A percentile compares a stretch with the other conserved stretches of the same genome.
Evolutionary conservation across 129 eudicot species (phyloP).

Genomic region (Cynara cardunculus): DNA sequence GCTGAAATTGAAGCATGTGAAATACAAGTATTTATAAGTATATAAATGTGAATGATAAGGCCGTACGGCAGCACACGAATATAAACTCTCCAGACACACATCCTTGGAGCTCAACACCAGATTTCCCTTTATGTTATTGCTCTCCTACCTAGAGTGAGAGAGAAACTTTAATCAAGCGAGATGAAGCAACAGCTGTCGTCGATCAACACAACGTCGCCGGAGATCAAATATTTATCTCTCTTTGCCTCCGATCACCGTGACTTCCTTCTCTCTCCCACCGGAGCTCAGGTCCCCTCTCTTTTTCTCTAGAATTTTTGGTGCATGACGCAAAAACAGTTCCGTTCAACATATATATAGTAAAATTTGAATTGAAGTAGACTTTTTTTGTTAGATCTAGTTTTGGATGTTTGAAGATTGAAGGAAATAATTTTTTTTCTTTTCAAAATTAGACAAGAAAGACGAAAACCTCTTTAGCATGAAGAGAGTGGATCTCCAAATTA

Average conservation of each 20-base stretch:
- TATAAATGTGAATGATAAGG: neutral
- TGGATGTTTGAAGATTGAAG: neutral
- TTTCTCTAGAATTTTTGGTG: neutral
- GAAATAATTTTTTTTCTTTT: neutral
- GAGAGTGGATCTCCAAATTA: neutral
- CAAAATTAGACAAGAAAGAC: neutral
- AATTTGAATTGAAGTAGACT: neutral
- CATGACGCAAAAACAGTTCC: neutral
- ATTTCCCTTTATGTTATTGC: slow-evolving; percentile 7
- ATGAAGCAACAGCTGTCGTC: slow-evolving; percentile 20
- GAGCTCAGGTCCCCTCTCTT: slow-evolving; percentile 44
- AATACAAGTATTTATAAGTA: neutral
- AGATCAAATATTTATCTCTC: slow-evolving; percentile 32
- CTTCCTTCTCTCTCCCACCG: slow-evolving; percentile 60
- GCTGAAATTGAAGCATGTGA: neutral
- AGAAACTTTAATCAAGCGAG: neutral
- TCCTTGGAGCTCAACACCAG: slow-evolving; percentile 5
- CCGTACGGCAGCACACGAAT: slow-evolving; percentile 17
- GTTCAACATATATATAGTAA: neutral
- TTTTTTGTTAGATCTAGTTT: slow-evolving; percentile 10
- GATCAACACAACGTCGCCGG: slow-evolving; percentile 9
- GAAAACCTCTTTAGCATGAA: neutral
- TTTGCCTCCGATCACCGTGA: slow-evolving; percentile 57
- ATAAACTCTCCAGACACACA: neutral
- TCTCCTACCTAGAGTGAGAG: slow-evolving; percentile 21